These are phyloP conservation scores for Barnettozyma siamensis DNA, from an alignment of 805 yeast genomes.

Conservation along the genomic window DNA sequence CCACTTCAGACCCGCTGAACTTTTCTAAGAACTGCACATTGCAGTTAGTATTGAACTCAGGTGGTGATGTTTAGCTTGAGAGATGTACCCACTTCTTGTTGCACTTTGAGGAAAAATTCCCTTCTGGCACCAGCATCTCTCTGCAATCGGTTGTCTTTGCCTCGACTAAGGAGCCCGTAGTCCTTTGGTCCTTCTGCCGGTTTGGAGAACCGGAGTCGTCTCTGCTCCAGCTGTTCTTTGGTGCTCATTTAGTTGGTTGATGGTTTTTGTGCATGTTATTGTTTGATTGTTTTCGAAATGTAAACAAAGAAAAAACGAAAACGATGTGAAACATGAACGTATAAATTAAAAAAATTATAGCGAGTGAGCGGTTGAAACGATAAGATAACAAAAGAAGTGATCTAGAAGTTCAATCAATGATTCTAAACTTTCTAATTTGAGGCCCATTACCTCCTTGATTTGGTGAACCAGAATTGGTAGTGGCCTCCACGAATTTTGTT, in stretches of 20 bases:
- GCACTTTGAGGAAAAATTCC: conserved; percentile 34
- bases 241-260: neutral
- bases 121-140: conserved; percentile 37
- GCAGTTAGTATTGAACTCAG: neutral
- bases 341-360: too few species aligned
- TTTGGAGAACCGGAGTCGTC: conserved; percentile 30
- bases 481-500: too few species aligned
- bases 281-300: neutral
- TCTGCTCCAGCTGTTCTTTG: conserved; percentile 17
- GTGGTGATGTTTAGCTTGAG: too few species aligned
- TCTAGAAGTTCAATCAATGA: too few species aligned
- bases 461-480: too few species aligned
- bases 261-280: neutral
- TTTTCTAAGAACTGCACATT: conserved; percentile 1
- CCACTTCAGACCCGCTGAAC: conserved; percentile 1
- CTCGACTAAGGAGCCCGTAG: conserved; percentile 56
- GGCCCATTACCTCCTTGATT: too few species aligned
- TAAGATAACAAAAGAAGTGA: too few species aligned
- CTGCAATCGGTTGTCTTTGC: conserved; percentile 47
- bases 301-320: neutral
- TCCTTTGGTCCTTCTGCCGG: conserved; percentile 24
- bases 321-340: too few species aligned
- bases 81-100: conserved; percentile 18
- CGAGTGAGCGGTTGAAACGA: too few species aligned
- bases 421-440: too few species aligned